Evolutionary conservation across 2,329 filamentous ascomycete species (phyloP), one percentile per base, ranked within the genome.

Genomic region (Penicillium crustosum): DNA sequence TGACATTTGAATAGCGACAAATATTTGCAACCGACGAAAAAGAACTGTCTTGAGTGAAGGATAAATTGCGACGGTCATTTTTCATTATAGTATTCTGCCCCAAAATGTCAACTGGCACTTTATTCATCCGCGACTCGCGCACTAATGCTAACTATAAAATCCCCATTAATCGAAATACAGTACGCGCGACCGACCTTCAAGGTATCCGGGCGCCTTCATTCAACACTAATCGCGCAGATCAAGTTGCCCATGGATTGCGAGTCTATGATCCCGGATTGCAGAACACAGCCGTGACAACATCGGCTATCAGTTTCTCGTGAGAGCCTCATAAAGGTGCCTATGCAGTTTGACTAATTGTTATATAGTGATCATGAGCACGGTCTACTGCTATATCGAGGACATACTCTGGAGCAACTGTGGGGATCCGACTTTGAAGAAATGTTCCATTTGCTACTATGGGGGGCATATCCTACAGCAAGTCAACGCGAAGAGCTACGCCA

Each of bases 211-310:
- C 60, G 2, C 57, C 61, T 21, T 42, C 49, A 1, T 25, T 47
- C 17, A 63, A 48, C 1, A 29, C 59, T 3, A 54, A 71, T 43
- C 60, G 58, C 13, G 63, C 61, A 3, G 67, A 72, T 38, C 68
- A 70, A 44, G 59, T 63, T 6, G 52, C 53, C 15, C 52, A 58
- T 44, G 73, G 72, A 12, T 61, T 76, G 7, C 65, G 69, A 6
- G 61, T 76, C 2, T 64, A 74, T 51, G 73, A 75, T 55, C 70
- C 71, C 0, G 73, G 73, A 0, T 60, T 73, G 33, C 62, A 66
- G 35, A 74, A 76, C 56, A 76, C 74, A 0, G 65, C 71, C 0
- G 68, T 72, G 3, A 60, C 66, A 23, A 57, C 70, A 54, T 68
- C 67, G 0, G 58, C 57, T 0, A 70, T 76, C 36, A 75, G 70